Conservation (phyloP, 2,329 filamentous ascomycete genomes). For the Colletotrichum lentis region DNA sequence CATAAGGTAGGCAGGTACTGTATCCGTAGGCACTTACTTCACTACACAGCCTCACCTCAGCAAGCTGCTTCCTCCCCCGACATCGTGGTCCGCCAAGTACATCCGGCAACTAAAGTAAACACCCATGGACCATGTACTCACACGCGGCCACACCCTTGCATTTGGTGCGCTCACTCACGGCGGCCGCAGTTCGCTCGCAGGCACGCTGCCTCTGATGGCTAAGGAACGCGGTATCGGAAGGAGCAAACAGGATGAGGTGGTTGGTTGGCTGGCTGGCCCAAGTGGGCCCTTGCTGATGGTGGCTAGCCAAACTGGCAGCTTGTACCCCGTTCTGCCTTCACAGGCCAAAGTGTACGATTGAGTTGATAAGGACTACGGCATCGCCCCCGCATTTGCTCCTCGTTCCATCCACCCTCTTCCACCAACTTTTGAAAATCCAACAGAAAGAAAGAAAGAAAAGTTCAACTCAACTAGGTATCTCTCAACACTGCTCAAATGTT, state of each 20-base stretch:
- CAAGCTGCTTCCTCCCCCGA: background rate
- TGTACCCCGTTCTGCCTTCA: background rate
- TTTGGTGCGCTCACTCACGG: constrained; percentile 16
- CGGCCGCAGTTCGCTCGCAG: constrained; percentile 31
- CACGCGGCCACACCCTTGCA: constrained; percentile 26
- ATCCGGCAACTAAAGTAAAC: constrained; percentile 19
- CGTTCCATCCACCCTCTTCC: constrained; percentile 31
- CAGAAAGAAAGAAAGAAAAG: background rate
- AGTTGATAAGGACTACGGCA: background rate
- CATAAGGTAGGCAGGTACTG: too few species aligned
- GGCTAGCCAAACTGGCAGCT: background rate
- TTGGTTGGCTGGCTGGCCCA: background rate
- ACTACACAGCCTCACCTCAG: too few species aligned
- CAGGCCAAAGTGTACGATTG: background rate
- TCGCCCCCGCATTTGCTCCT: constrained; percentile 6
- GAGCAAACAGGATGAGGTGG: too few species aligned
- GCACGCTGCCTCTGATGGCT: constrained; percentile 20
- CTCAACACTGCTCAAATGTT: background rate
- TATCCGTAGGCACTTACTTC: too few species aligned
- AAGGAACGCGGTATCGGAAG: background rate
- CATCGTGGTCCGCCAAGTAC: constrained; percentile 16
- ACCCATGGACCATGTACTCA: constrained; percentile 15
- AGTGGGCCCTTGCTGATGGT: constrained; percentile 10
- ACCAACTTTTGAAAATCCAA: constrained; percentile 18
- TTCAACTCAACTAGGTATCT: background rate